Base-by-base conservation (phyloP, 306 rosid genomes). In the Citrullus amarus region DNA sequence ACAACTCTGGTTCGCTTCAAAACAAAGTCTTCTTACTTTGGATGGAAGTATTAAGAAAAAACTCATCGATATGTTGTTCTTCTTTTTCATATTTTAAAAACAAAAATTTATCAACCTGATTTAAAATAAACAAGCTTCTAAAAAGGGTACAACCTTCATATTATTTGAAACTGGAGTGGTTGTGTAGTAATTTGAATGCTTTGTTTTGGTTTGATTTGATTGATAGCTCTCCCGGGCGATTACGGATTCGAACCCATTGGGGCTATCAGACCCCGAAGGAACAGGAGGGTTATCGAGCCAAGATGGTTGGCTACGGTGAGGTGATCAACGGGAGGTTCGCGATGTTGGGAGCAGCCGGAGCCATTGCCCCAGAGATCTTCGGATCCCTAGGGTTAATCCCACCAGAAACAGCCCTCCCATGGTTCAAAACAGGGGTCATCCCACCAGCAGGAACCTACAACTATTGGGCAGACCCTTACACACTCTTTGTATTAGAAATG, bases 261-360 rank as follows among this genome's bases (percentile, higher is more conserved):
- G 98, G 10, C 92, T 95, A 3, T 95, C 98, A n/a, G 97, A 95
- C 81, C 98, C 98, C 3, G 97, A 95, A 78, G 98, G 98, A 66
- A 85, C 97, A 14, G 98, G 98, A 80, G 98, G 97, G 77, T 95
- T 88, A 92, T 95, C 8, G 97, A 95, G 80, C 98, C 98, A 0
- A 91, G 56, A 86, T 95, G 97, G 98, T 79, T 95, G 59, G 98
- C 98, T 95, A 95, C 36, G 98, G 98, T 1, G 97, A 95, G 81
- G 2, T 95, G 70, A 88, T 95, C 89, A 95, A 95, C 2, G 98
- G 97, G 5, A 89, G 98, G 9, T 92, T 0, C 5, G 98, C 98
- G 54, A 95, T 95, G 98, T 48, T 95, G 65, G 98, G 97, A 17
- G 98, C 90, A 54, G 84, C 4, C 0, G 98, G 97, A 20, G 89